Conservation (phyloP, 257 asterid genomes). For the Solanum habrochaites region DNA sequence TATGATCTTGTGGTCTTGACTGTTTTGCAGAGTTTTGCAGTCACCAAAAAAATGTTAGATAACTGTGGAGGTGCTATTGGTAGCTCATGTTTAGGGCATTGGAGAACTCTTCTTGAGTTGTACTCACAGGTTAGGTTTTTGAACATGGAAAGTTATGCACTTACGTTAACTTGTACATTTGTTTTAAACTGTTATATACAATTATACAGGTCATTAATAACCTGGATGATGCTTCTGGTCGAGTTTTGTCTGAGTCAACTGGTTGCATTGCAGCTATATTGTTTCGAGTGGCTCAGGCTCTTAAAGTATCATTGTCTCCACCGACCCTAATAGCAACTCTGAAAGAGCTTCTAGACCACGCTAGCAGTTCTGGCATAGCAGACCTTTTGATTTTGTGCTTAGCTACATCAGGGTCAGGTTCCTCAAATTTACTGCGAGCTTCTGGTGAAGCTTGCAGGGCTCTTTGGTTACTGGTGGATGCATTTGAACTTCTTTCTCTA, state of each 20-base stretch:
- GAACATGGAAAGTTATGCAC: background rate
- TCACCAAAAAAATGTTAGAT: constrained; percentile 62
- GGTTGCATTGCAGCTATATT: constrained; percentile 75
- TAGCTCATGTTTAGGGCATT: constrained; percentile 54
- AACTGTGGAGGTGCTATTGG: constrained; percentile 39
- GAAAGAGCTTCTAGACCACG: constrained; percentile 58
- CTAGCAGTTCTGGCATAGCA: constrained; percentile 52
- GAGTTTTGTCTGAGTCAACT: constrained; percentile 68
- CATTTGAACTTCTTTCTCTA: constrained; percentile 49
- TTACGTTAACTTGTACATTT: background rate
- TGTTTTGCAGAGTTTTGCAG: constrained; percentile 62
- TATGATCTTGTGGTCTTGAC: background rate
- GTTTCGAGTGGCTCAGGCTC: constrained; percentile 55
- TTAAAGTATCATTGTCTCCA: constrained; percentile 50
- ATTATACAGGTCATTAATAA: constrained; percentile 51
- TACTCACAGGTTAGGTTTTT: constrained; percentile 61
- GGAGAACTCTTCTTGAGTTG: constrained; percentile 59
- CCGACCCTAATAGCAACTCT: constrained; percentile 31
- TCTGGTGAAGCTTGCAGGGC: constrained; percentile 93
- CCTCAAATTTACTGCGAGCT: constrained; percentile 77
- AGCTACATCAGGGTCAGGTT: constrained; percentile 88
- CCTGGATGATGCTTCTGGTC: constrained; percentile 61
- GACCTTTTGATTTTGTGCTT: constrained; percentile 61
- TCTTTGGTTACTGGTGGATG: constrained; percentile 71
- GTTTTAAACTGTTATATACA: constrained; percentile 9